Base-by-base conservation (phyloP, 768 basidiomycete species). In the Suillus paluster region DNA sequence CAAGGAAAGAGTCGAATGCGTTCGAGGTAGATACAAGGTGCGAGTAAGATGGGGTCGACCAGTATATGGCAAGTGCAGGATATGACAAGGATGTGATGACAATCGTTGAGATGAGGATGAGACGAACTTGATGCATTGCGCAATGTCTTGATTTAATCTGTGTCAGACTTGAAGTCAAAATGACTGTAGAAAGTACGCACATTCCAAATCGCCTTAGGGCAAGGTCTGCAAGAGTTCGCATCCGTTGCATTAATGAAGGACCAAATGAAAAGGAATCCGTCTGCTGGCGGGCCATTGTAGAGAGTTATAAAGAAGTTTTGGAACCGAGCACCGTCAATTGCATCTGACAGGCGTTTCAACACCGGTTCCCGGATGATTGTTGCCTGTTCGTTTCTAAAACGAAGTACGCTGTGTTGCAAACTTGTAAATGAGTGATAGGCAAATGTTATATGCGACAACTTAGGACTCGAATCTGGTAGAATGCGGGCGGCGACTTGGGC, bases 51-150 rank as follows among this genome's bases (percentile, higher is more conserved):
- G 87, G 84, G 1, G 91, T 87, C 1, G 91, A 89, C 25, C 87
- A 87, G 73, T 95, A 94, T 61, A 92, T 83, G 55, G 91, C 86
- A 56, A 96, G 84, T 21, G 94, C 94, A n/a, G 94, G 94, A 67
- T 94, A 95, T 70, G 94, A 91, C 59, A 96, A 85, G 19, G 90
- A 90, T 59, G 93, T 91, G 71, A 95, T 95, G 65, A 95, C 93
- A 61, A 94, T 84, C 56, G 90, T 86, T 23, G 91, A 95, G 63
- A 94, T 88, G 66, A 96, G 84, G 72, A 96, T 92, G 54, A 95
- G 87, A 58, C 92, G 87, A 59, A 93, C 92, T 75, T 95, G 94
- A 75, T 95, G 92, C 2, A 90, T 92, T 64, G 94, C 92, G 69
- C 93, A 94, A 71, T 95, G 93, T 61, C 93, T 95, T 68, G 14